phyloP scores from a whole-genome alignment of 2,329 filamentous ascomycete species.

The Cladophialophora immunda region DNA sequence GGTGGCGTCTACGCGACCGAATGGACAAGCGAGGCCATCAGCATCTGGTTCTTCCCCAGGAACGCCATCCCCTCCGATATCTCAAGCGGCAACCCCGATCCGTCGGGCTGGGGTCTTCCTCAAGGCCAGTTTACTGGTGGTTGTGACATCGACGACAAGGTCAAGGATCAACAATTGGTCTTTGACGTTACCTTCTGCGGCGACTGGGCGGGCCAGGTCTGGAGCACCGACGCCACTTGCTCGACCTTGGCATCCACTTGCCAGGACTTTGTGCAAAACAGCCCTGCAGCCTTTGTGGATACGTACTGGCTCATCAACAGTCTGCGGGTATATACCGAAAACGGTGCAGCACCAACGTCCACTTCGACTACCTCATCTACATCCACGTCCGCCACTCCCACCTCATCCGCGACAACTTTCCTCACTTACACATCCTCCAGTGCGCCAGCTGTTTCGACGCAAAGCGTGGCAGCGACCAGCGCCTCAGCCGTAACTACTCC shows the following conservation, averaged over 20 bases:
- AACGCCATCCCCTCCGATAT: constrained; percentile 71
- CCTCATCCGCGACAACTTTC: constrained; percentile 3
- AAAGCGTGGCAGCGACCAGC: not conserved
- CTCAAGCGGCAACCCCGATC: constrained; percentile 66
- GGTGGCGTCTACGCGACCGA: constrained; percentile 79
- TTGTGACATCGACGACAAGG: constrained; percentile 76
- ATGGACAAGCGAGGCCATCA: constrained; percentile 77
- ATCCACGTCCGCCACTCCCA: constrained; percentile 1
- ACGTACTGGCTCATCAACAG: constrained; percentile 58
- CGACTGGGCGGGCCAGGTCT: constrained; percentile 82
- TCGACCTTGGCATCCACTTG: constrained; percentile 70
- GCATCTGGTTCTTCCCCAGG: constrained; percentile 83
- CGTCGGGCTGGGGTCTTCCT: constrained; percentile 73
- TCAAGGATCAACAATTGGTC: constrained; percentile 77
- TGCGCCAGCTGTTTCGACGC: not conserved
- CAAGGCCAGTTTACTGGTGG: constrained; percentile 72
- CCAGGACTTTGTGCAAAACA: constrained; percentile 73
- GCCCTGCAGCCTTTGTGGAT: constrained; percentile 74
- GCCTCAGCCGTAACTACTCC: not conserved
- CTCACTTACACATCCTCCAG: constrained; percentile 9
- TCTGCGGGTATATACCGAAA: constrained; percentile 37
- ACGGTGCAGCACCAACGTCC: constrained; percentile 25
- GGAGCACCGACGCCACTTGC: constrained; percentile 67
- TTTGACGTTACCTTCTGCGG: constrained; percentile 89
- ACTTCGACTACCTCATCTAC: constrained; percentile 2